phyloP scores from a whole-genome alignment of 768 basidiomycete genomes.

The Amanita phalloides region DNA sequence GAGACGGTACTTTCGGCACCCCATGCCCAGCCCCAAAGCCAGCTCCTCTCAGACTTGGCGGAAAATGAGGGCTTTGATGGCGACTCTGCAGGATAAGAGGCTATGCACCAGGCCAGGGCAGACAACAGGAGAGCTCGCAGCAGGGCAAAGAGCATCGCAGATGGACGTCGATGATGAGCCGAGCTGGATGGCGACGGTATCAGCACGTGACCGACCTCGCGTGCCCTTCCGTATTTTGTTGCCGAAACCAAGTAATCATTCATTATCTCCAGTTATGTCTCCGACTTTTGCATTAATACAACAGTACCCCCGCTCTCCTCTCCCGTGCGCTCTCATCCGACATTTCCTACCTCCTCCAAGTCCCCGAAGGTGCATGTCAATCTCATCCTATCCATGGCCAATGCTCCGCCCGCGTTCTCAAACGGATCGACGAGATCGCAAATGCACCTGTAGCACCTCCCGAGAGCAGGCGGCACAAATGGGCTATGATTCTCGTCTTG shows the following conservation, averaged over 20 bases:
- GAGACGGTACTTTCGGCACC: constrained; percentile 62
- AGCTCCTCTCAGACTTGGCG: constrained; percentile 40
- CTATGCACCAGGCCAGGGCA: constrained; percentile 8
- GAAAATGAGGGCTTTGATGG: constrained; percentile 16
- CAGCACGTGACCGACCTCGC: constrained; percentile 31
- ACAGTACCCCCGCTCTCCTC: constrained; percentile 62
- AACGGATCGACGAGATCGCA: too few species aligned
- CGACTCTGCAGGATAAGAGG: constrained; percentile 18
- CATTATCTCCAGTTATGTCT: too few species aligned
- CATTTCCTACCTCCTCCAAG: constrained; percentile 48
- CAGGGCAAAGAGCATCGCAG: constrained; percentile 12
- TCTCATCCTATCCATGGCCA: too few species aligned
- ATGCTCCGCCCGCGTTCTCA: too few species aligned
- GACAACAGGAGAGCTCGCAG: constrained; percentile 16
- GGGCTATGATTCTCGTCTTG: too few species aligned
- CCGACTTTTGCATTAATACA: constrained; percentile 29
- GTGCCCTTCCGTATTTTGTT: too few species aligned
- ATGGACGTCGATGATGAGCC: background rate
- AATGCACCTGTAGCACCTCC: too few species aligned
- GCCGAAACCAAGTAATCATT: too few species aligned
- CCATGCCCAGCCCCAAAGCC: constrained; percentile 60
- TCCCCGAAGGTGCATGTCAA: constrained; percentile 34
- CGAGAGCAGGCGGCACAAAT: too few species aligned
- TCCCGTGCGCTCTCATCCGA: constrained; percentile 57
- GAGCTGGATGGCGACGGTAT: background rate